Evolutionary conservation across 2,329 filamentous ascomycete species (phyloP), one percentile per base, ranked within the genome.

Genomic region (Sporothrix protearum): DNA sequence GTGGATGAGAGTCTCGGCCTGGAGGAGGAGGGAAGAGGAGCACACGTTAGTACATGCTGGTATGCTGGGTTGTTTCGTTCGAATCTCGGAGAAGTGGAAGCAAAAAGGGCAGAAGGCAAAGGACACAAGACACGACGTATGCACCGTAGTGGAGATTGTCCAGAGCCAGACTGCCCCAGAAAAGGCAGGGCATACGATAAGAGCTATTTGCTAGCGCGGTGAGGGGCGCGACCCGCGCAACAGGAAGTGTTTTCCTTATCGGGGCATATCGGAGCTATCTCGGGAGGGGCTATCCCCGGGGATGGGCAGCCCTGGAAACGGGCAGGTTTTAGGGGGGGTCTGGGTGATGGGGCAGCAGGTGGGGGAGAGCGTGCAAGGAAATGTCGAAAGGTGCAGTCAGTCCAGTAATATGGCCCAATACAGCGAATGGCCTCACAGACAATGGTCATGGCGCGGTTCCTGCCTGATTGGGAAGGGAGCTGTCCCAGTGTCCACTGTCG

Each of bases 1-100:
- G 81, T 90, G 92, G 76, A 98, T 88, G 78, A 93, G 89, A 76
- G 96, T 91, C 80, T 98, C 94, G 77, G 96, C 96, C 95, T 98
- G 80, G 61, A 71, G 61, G 68, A 25, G 57, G 42, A 57, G 30
- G 19, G 28, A 10, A 33, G 19, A 8, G 3, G n/a, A 25, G 57
- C n/a, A n/a, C n/a, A n/a, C 57, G 47, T 61, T 36, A 72, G 70
- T 67, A 72, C 63, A 47, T n/a, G 73, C 71, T 71, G 70, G 6
- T 47, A 19, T 16, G 2, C 19, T 14, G 42, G 42, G 42, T 16
- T 47, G 63, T 49, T 59, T 19, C 42, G 39, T 33, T 16, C 33
- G 42, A 19, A 49, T 49, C 5, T 66, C 68, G 71, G 25, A 39
- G 16, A 53, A 45, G 59, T 16, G 55, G 55, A 47, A 57, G 45